Conservation (phyloP, 2,329 filamentous ascomycete species). For the Alternaria incomplexa region DNA sequence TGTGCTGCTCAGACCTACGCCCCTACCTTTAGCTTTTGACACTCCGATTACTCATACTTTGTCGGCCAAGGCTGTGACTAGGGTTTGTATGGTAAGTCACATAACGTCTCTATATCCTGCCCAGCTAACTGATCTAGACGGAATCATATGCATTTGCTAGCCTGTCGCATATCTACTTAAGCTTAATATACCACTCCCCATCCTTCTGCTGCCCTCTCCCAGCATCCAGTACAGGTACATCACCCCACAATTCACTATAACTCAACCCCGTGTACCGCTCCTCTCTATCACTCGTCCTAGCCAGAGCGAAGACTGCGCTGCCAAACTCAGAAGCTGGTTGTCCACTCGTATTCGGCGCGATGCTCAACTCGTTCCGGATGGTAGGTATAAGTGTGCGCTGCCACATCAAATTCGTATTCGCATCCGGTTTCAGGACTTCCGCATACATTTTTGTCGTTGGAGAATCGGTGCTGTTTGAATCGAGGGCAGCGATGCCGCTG, state of each 20-base stretch:
- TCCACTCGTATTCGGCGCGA: neutral
- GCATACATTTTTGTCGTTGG: neutral
- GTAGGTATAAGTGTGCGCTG: slow-evolving; percentile 42
- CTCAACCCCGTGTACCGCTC: slow-evolving; percentile 20
- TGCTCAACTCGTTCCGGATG: slow-evolving; percentile 6
- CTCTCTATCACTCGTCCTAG: slow-evolving; percentile 19
- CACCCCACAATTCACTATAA: slow-evolving; percentile 26
- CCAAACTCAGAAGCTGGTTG: slow-evolving; percentile 1
- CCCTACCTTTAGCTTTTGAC: neutral
- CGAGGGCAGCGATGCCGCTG: slow-evolving; percentile 30
- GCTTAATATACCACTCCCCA: neutral
- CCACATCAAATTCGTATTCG: slow-evolving; percentile 45
- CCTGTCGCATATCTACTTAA: neutral
- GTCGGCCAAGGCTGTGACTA: neutral
- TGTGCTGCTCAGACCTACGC: neutral
- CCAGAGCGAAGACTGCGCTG: slow-evolving; percentile 34
- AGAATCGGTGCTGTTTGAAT: neutral
- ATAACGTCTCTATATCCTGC: neutral
- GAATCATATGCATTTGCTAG: neutral
- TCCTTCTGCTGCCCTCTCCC: no score
- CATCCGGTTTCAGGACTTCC: slow-evolving; percentile 41
- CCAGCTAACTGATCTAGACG: neutral
- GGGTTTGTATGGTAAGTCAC: neutral
- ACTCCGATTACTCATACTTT: neutral
- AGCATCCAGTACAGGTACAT: slow-evolving; percentile 21